Percentiles rank a stretch among this genome's conserved stretches.
Evolutionary conservation across 306 rosid species (phyloP).

Genomic region (Nissolia schottii): DNA sequence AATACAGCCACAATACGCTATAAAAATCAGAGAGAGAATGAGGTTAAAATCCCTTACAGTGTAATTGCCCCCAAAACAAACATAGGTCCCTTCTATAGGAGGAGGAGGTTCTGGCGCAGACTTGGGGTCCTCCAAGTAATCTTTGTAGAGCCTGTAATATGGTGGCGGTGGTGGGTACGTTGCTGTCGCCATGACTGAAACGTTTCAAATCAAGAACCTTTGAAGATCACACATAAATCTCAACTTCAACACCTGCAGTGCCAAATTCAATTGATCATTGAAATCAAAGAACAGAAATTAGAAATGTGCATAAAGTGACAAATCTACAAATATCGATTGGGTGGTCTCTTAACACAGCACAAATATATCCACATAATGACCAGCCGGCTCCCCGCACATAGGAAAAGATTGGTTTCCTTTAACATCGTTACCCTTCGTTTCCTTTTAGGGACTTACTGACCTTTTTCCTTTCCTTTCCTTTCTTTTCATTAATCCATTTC

Average conservation of each 20-base stretch:
- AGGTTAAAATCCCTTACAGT: constrained; percentile 40
- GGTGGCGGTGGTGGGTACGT: constrained; percentile 95
- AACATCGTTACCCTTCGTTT: no score
- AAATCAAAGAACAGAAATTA: background rate
- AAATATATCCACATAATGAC: no score
- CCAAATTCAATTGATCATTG: background rate
- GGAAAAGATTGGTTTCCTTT: no score
- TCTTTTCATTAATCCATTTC: no score
- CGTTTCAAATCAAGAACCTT: constrained; percentile 16
- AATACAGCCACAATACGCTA: background rate
- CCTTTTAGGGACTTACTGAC: no score
- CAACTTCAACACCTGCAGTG: constrained; percentile 12
- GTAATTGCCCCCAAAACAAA: constrained; percentile 75
- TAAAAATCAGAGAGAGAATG: background rate
- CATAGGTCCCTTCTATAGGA: constrained; percentile 75
- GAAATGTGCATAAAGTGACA: background rate
- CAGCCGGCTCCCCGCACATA: no score
- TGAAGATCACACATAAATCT: background rate
- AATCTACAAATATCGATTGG: no score
- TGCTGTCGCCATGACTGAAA: constrained; percentile 68
- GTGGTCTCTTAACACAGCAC: no score
- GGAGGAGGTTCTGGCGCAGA: constrained; percentile 86
- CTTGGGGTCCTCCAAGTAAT: constrained; percentile 69
- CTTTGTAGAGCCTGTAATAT: constrained; percentile 78
- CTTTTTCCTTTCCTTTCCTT: no score